Base-by-base conservation (phyloP, 306 rosid genomes). In the Quercus variabilis region DNA sequence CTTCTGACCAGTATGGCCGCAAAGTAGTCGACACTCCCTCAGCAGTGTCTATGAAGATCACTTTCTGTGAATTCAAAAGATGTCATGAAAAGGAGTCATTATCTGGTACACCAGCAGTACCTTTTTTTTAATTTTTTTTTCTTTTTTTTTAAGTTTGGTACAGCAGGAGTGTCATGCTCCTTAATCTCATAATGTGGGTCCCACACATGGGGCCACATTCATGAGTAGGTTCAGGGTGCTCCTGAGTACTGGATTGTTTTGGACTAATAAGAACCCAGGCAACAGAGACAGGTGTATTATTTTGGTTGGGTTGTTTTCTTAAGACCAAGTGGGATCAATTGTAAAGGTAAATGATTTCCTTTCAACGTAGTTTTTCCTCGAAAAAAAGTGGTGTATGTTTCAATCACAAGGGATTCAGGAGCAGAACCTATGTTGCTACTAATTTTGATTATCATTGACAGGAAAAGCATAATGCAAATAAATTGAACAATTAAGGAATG, bases 1-100 rank as follows among this genome's bases (percentile, higher is more conserved):
- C 97, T 79, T 84, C 88, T 63, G 93, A 81, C 99, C 98, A 95
- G 87, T 92, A 85, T 30, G 99, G 99, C 74, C 98, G 91, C 64
- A 95, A 54, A 25, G 89, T 81, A 69, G 67, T 69, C 12, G 88
- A 74, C 81, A 95, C 97, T 79, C 87, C 92, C 81, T 87, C 80
- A 1, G 80, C 82, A 54, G 91, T 92, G 85, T 88, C 96, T 33
- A 91, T 20, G 91, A 95, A 92, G 71, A 95, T 72, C 86, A 95
- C 64, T 95, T 95, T 95, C 97, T 92, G 90, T 3, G 80, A 33
- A 78, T 74, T 43, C 78, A 76, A 82, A 78, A 55, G 31, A 46
- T 21, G 74, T 76, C 64, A 25, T 51, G 74, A 74, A 68, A 49
- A 73, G 79, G 46, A 49, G 51, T 17, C 7, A 10, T 9, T 33